Evolutionary conservation across 2,329 filamentous ascomycete genomes (phyloP).

Genomic region (Delphinella strobiligena): DNA sequence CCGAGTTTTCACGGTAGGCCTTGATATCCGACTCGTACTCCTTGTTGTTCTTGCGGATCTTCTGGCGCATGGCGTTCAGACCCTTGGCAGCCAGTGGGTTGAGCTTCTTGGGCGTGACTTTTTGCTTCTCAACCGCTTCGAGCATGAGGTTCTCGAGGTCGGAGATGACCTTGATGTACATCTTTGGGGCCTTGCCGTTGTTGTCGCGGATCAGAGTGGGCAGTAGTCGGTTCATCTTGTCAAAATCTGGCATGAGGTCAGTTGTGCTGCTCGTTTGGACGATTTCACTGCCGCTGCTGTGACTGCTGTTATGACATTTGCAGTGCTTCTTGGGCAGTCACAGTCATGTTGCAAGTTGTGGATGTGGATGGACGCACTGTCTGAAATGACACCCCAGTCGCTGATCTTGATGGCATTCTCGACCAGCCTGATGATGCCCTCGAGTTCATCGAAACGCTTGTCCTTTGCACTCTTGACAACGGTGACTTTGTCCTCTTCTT

Average conservation of each 20-base stretch:
- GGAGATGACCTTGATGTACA: slow-evolving; percentile 84
- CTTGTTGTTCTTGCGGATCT: slow-evolving; percentile 97
- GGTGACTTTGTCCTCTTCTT: slow-evolving; percentile 73
- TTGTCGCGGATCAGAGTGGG: slow-evolving; percentile 38
- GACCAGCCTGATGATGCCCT: slow-evolving; percentile 77
- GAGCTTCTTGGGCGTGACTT: slow-evolving; percentile 96
- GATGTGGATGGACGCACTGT: slow-evolving; percentile 8
- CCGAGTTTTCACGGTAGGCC: slow-evolving; percentile 73
- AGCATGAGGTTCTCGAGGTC: slow-evolving; percentile 92
- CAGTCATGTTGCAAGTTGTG: neutral
- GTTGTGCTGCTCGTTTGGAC: neutral
- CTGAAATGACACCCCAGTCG: slow-evolving; percentile 78
- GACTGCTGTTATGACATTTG: too few relatives aligned
- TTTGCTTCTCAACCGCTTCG: slow-evolving; percentile 89
- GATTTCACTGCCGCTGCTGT: neutral
- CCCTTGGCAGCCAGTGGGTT: slow-evolving; percentile 90
- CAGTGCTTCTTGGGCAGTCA: neutral
- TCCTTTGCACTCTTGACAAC: slow-evolving; percentile 96
- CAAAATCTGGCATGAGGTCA: slow-evolving; percentile 23
- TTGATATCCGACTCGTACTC: slow-evolving; percentile 83
- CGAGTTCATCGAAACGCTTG: slow-evolving; percentile 89
- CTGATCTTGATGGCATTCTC: slow-evolving; percentile 97
- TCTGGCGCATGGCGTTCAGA: slow-evolving; percentile 93
- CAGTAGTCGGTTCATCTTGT: slow-evolving; percentile 50
- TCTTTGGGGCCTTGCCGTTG: slow-evolving; percentile 70